Evolutionary conservation across 2,329 filamentous ascomycete genomes (phyloP).

Genomic region (Mycocentrospora acerina): DNA sequence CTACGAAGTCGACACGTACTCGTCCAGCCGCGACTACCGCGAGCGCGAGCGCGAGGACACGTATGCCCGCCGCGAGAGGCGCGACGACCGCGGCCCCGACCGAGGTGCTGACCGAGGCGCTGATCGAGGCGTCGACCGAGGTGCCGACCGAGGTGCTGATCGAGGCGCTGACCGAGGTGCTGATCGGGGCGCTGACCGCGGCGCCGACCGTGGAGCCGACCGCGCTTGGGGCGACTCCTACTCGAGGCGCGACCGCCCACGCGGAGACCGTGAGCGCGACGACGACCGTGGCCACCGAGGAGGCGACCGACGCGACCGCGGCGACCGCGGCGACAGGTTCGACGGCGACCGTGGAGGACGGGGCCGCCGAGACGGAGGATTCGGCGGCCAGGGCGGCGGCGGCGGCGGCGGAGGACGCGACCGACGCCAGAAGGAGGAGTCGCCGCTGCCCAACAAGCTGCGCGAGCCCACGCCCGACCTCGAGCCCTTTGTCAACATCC

Average conservation of each 20-base stretch:
- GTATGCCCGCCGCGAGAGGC: slow-evolving; percentile 67
- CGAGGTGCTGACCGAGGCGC: slow-evolving; percentile 57
- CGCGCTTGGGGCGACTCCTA: slow-evolving; percentile 63
- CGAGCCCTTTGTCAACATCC: slow-evolving; percentile 77
- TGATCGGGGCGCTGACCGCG: slow-evolving; percentile 13
- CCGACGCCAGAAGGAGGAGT: slow-evolving; percentile 68
- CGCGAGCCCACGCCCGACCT: slow-evolving; percentile 95
- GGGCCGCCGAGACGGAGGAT: slow-evolving; percentile 24
- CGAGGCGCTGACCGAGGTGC: no score
- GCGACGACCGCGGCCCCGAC: slow-evolving; percentile 50
- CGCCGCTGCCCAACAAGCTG: slow-evolving; percentile 76
- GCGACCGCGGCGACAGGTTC: slow-evolving; percentile 43
- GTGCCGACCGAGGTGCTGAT: slow-evolving; percentile 1
- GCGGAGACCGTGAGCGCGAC: slow-evolving; percentile 33
- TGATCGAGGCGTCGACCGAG: slow-evolving; percentile 59
- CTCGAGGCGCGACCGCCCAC: slow-evolving; percentile 37
- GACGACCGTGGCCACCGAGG: slow-evolving; percentile 38
- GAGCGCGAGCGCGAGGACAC: slow-evolving; percentile 92
- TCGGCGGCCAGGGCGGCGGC: slow-evolving; percentile 17
- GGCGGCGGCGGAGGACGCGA: slow-evolving; percentile 46
- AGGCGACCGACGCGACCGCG: slow-evolving; percentile 34
- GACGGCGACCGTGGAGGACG: slow-evolving; percentile 40
- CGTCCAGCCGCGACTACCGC: slow-evolving; percentile 86
- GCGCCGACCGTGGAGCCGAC: slow-evolving; percentile 53
- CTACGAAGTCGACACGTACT: slow-evolving; percentile 81